Evolutionary conservation across 768 basidiomycete genomes (phyloP).

Genomic region (Mrakia blollopis): DNA sequence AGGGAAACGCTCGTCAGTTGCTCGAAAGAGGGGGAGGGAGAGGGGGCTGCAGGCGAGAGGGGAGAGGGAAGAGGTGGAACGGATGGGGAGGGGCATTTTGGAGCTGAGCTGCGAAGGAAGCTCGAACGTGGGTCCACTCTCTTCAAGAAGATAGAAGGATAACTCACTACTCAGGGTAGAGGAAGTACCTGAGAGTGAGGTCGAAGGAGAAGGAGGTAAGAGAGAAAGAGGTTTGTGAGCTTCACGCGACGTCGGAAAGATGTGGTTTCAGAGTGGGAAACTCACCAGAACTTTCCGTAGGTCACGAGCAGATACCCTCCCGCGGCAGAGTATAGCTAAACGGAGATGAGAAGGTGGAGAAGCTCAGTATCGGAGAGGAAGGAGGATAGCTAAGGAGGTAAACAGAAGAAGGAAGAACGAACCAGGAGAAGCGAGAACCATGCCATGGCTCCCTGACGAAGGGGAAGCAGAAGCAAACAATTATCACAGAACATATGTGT

Average conservation of each 20-base stretch:
- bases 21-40: not conserved
- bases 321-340: constrained; percentile 60
- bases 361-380: not conserved
- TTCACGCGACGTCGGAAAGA: not conserved
- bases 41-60: not conserved
- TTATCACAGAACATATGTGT: constrained; percentile 61
- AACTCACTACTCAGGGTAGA: not conserved
- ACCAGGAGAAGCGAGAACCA: constrained; percentile 63
- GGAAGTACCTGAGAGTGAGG: not conserved
- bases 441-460: constrained; percentile 68
- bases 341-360: constrained; percentile 13
- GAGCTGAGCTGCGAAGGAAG: not conserved
- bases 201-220: not conserved
- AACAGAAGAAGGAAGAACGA: constrained; percentile 36
- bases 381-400: constrained; percentile 21
- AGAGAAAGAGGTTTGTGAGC: not conserved
- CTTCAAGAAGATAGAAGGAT: not conserved
- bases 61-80: not conserved
- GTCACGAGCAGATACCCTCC: constrained; percentile 64
- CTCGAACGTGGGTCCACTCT: not conserved
- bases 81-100: not conserved
- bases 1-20: not conserved
- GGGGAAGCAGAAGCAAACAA: constrained; percentile 66
- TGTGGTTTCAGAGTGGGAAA: not conserved
- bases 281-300: constrained; percentile 55